Conservation (phyloP, 1,284 basidiomycete genomes). For the Moesziomyces sp. region DNA sequence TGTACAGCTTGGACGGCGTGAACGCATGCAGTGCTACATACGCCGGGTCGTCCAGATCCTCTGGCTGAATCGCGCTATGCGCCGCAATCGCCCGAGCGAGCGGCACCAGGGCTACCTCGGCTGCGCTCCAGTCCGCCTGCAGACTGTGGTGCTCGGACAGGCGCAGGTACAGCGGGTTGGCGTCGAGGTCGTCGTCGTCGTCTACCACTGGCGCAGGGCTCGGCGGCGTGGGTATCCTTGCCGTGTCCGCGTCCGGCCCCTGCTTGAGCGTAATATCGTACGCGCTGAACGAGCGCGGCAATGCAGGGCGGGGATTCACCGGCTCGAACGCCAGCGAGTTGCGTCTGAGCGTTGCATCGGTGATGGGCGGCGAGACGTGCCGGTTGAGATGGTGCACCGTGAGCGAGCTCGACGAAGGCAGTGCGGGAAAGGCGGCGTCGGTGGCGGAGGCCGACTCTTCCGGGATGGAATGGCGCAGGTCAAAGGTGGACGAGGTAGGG, state of each 20-base stretch:
- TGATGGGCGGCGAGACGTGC: constrained; percentile 23
- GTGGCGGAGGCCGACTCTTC: constrained; percentile 21
- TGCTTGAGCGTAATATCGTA: constrained; percentile 11
- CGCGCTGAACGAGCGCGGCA: constrained; percentile 27
- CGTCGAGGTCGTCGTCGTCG: constrained; percentile 37
- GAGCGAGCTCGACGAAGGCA: constrained; percentile 12
- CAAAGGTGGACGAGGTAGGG: constrained; percentile 28
- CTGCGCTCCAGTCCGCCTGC: constrained; percentile 22
- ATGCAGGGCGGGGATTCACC: constrained; percentile 2
- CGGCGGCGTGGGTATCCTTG: background rate
- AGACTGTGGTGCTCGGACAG: constrained; percentile 23
- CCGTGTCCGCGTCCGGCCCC: background rate
- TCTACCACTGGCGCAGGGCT: constrained; percentile 10
- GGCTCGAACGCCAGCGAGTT: constrained; percentile 28
- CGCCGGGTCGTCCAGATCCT: constrained; percentile 12
- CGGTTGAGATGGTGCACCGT: constrained; percentile 33
- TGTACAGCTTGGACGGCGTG: constrained; percentile 36
- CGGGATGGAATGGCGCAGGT: constrained; percentile 33
- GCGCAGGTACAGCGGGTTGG: constrained; percentile 24
- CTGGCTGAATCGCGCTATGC: background rate
- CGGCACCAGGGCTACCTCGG: constrained; percentile 20
- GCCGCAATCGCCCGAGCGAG: constrained; percentile 15
- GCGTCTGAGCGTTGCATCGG: constrained; percentile 31
- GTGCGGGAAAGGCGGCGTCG: constrained; percentile 10
- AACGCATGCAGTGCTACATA: constrained; percentile 37